Conservation (phyloP, 2,329 filamentous ascomycete genomes). For the Graphilbum ipis-grandicollis region DNA sequence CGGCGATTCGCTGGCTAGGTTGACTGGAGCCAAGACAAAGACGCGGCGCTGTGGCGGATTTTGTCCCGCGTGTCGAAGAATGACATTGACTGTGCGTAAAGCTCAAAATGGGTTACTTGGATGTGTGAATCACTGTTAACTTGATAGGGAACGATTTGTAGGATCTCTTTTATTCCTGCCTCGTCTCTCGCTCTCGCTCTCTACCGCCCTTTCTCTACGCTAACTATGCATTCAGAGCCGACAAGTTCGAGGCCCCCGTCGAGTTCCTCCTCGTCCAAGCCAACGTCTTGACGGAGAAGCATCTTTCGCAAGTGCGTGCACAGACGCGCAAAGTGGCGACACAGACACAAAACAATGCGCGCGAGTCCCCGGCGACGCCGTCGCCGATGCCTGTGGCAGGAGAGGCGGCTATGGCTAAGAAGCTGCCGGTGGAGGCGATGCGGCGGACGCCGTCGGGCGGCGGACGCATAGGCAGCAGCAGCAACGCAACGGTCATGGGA, state of each 20-base stretch:
- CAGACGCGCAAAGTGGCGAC: conserved; percentile 63
- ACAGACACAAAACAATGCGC: conserved; percentile 33
- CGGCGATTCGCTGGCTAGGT: conserved; percentile 42
- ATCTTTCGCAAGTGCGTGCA: conserved; percentile 75
- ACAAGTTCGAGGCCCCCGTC: conserved; percentile 67
- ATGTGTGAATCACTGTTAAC: conserved; percentile 1
- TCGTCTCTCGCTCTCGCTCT: not conserved
- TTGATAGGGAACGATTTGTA: conserved; percentile 62
- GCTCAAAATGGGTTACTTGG: too few species aligned
- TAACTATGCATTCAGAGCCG: conserved; percentile 33
- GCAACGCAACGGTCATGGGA: conserved; percentile 10
- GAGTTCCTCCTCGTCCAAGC: conserved; percentile 85
- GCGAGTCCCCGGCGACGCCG: conserved; percentile 34
- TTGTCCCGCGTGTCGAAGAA: conserved; percentile 67
- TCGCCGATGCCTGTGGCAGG: conserved; percentile 31
- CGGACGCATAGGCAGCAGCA: conserved; percentile 12
- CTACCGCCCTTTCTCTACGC: conserved; percentile 7
- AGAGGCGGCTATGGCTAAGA: not conserved
- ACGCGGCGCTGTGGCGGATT: conserved; percentile 78
- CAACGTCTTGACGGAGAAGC: conserved; percentile 81
- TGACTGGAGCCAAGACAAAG: conserved; percentile 75
- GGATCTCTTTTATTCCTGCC: not conserved
- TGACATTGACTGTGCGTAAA: conserved; percentile 88
- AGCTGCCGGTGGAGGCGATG: conserved; percentile 24
- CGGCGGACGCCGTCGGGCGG: conserved; percentile 31